Evolutionary conservation across 306 rosid genomes (phyloP), one percentile per base, ranked within the genome.

Genomic region (Pachyrhizus erosus): DNA sequence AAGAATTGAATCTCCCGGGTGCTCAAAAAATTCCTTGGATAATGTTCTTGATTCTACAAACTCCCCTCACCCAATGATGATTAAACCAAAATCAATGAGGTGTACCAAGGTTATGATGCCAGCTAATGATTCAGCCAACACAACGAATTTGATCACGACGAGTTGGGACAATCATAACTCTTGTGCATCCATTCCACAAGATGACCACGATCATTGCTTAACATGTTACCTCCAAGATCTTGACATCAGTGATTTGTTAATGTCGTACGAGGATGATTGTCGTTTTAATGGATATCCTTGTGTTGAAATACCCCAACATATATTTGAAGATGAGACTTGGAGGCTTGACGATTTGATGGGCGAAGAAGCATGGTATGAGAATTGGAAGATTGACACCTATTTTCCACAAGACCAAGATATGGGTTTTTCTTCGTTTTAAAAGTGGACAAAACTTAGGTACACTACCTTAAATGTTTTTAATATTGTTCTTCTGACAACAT

Each of bases 81-180:
- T 40, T 43, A 70, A 70, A 21, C 75, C 75, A 12, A 70, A 70
- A 42, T 70, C 75, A 23, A 40, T 71, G 76, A 71, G 40, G 26
- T 71, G 76, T 9, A 71, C 24, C 60, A 71, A 71, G 60, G 76
- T 71, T 48, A 48, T 48, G 60, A 71, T 71, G 24, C 76, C 76
- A 27, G 13, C 5, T 13, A 48, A 13, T n/a, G 77, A 49, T 29
- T 72, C 77, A 49, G 17, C 49, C n/a, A 73, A 73, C 48, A 2
- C 62, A 5, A 29, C 18, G 77, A 18, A 49, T 73, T 29, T 49
- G 0, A 26, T 46, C 5, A 0, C 45, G 17, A 26, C 61, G 3
- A 71, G 5, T 2, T 48, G 76, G 76, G 26, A 71, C 9, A 23
- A 42, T 20, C 40, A 46, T 7, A 71, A 71, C 76, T 9, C 61